phyloP scores from a whole-genome alignment of 441 rosid species.

The Pelargonium fulgidum region DNA sequence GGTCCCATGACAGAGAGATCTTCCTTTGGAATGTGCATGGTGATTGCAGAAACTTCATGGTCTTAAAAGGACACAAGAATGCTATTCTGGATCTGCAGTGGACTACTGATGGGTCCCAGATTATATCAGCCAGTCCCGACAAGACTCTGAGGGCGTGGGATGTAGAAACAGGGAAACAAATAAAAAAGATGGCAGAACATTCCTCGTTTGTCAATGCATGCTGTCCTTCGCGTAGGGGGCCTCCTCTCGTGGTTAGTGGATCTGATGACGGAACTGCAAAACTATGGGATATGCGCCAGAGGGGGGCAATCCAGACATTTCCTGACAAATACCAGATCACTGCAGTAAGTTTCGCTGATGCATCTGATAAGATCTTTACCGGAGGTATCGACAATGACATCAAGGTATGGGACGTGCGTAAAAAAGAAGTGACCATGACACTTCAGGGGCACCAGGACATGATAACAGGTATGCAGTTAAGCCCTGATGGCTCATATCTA shows the following conservation, averaged over 20 bases:
- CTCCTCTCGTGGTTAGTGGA: constrained; percentile 80
- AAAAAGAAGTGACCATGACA: constrained; percentile 80
- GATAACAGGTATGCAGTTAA: constrained; percentile 79
- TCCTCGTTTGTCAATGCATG: constrained; percentile 84
- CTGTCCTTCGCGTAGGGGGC: constrained; percentile 82
- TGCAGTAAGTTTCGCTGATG: constrained; percentile 83
- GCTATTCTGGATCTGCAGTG: constrained; percentile 87
- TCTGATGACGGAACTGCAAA: constrained; percentile 95
- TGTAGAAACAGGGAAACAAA: constrained; percentile 77
- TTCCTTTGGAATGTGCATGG: constrained; percentile 81
- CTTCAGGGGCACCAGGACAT: constrained; percentile 96
- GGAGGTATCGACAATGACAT: constrained; percentile 82
- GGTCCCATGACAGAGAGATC: constrained; percentile 87
- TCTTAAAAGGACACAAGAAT: constrained; percentile 85
- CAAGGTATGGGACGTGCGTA: constrained; percentile 84
- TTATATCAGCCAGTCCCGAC: constrained; percentile 85
- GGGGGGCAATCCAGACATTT: constrained; percentile 95
- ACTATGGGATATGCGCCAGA: constrained; percentile 94
- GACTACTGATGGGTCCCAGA: constrained; percentile 81
- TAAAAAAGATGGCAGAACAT: constrained; percentile 94
- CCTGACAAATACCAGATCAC: constrained; percentile 95
- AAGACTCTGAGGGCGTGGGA: constrained; percentile 90
- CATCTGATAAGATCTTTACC: constrained; percentile 80
- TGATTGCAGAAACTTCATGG: constrained; percentile 90
- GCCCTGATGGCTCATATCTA: constrained; percentile 94